Evolutionary conservation across 176 grass and related monocot genomes (phyloP).

Genomic region (Sorghum bicolor): DNA sequence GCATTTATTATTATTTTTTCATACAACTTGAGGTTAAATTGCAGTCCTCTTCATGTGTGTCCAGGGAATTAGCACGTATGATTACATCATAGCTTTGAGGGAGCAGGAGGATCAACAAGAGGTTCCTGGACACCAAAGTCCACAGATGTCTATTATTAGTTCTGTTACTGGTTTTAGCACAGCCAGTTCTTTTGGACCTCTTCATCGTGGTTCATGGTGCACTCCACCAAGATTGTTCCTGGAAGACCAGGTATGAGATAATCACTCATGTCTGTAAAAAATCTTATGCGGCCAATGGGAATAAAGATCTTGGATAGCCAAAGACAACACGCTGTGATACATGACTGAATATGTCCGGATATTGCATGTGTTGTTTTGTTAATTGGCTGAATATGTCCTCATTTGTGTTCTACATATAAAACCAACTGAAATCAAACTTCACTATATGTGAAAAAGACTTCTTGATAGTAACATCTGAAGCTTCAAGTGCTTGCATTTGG

Average conservation of each 20-base stretch:
- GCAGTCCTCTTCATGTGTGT: not conserved
- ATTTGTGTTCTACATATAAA: not conserved
- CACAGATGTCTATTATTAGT: conserved; percentile 92
- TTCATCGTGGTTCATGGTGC: conserved; percentile 92
- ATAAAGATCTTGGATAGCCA: not conserved
- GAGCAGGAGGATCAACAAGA: conserved; percentile 90
- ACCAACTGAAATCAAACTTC: not conserved
- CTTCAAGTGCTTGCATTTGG: not conserved
- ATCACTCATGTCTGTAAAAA: conserved; percentile 6
- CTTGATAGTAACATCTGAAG: not conserved
- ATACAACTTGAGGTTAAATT: conserved; percentile 2
- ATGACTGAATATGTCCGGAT: not conserved
- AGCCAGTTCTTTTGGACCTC: conserved; percentile 86
- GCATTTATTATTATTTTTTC: conserved; percentile 31
- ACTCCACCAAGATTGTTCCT: conserved; percentile 91
- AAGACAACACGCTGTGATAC: not conserved
- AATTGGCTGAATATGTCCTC: not conserved
- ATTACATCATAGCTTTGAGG: conserved; percentile 98
- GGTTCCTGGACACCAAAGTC: conserved; percentile 75
- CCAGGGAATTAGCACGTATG: conserved; percentile 94
- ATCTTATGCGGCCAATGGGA: not conserved
- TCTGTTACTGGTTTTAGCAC: conserved; percentile 98
- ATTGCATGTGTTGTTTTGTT: not conserved
- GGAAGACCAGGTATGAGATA: conserved; percentile 81
- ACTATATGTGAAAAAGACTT: not conserved